Evolutionary conservation across 768 basidiomycete genomes (phyloP).

Genomic region (Boletus sensibilis): DNA sequence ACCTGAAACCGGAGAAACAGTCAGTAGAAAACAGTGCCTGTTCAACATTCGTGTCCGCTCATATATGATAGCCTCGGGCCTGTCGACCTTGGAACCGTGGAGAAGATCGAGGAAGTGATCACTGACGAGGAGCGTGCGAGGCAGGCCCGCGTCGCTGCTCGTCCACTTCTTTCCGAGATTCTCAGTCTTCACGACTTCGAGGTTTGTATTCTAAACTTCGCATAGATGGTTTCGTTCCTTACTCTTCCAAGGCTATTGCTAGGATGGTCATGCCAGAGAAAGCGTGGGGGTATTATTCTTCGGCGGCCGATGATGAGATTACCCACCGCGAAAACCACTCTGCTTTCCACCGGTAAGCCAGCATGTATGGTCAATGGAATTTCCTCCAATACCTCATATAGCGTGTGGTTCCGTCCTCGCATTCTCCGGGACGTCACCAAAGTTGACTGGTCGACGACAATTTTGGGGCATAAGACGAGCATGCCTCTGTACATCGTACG

Average conservation of each 20-base stretch:
- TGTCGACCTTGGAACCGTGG: conserved; percentile 67
- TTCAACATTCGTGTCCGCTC: background rate
- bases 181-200: conserved; percentile 95
- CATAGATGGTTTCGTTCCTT: conserved; percentile 5
- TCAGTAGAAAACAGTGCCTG: conserved; percentile 30
- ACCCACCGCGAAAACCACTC: conserved; percentile 86
- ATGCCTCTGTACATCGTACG: conserved; percentile 83
- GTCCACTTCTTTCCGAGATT: conserved; percentile 76
- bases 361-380: background rate
- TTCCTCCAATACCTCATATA: conserved; percentile 21
- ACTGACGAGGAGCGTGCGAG: conserved; percentile 73
- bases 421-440: conserved; percentile 79
- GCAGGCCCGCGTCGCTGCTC: conserved; percentile 54
- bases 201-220: conserved; percentile 37
- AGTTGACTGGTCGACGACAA: conserved; percentile 83
- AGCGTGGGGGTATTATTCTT: conserved; percentile 96
- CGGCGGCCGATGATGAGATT: conserved; percentile 95
- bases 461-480: conserved; percentile 70
- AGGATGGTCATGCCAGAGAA: conserved; percentile 77
- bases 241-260: conserved; percentile 66
- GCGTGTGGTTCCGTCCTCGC: conserved; percentile 89
- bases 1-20: conserved; percentile 86
- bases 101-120: conserved; percentile 58
- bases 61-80: conserved; percentile 56
- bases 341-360: conserved; percentile 77